Percentiles rank a stretch among this genome's conserved stretches.
These are phyloP conservation scores for Rosa rugosa DNA, from an alignment of 306 rosid genomes.

Conservation along the genomic window DNA sequence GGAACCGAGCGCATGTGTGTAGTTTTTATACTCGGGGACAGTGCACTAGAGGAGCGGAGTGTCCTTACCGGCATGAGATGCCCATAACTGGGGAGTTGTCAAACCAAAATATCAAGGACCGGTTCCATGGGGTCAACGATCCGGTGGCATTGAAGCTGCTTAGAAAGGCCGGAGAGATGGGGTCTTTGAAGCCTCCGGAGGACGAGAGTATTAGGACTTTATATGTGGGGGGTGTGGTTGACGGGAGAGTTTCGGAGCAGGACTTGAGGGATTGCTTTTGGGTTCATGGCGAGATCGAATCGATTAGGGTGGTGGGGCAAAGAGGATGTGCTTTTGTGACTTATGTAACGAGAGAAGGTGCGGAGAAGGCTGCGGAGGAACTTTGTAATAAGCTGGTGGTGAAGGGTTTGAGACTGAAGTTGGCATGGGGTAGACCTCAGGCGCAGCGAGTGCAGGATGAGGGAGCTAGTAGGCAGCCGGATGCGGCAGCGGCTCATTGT, in stretches of 20 bases:
- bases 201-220: constrained; percentile 85
- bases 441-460: constrained; percentile 55
- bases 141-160: constrained; percentile 89
- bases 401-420: constrained; percentile 81
- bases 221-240: constrained; percentile 80
- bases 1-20: constrained; percentile 84
- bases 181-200: constrained; percentile 72
- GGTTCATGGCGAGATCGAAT: constrained; percentile 91
- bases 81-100: constrained; percentile 86
- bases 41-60: constrained; percentile 89
- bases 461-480: constrained; percentile 59
- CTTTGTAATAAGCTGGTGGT: constrained; percentile 81
- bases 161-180: constrained; percentile 91
- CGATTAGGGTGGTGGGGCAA: constrained; percentile 79
- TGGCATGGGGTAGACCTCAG: constrained; percentile 83
- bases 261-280: constrained; percentile 81
- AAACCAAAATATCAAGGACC: constrained; percentile 90
- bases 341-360: constrained; percentile 82
- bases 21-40: constrained; percentile 81
- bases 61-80: constrained; percentile 94
- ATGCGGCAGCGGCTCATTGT: constrained; percentile 68
- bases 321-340: constrained; percentile 89
- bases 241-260: constrained; percentile 84
- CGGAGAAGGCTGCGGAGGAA: constrained; percentile 89
- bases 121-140: constrained; percentile 93